phyloP scores from a whole-genome alignment of 2,329 filamentous ascomycete species.

The Xylariaceae sp. region DNA sequence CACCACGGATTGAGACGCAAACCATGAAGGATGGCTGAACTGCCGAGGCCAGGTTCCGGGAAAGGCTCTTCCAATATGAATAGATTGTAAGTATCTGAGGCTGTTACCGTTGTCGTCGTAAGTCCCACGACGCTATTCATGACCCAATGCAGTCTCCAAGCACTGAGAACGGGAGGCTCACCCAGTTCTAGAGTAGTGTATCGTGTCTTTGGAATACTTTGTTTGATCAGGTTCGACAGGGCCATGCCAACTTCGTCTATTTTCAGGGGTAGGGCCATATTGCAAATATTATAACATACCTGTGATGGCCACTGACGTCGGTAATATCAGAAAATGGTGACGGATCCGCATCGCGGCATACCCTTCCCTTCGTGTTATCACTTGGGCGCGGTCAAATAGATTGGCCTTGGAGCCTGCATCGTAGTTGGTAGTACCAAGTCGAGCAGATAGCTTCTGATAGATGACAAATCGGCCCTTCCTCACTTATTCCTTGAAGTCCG shows the following conservation, averaged over 20 bases:
- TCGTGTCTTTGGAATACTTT: too few relatives aligned
- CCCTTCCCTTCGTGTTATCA: conserved; percentile 3
- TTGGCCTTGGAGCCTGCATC: background rate
- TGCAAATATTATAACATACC: too few relatives aligned
- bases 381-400: background rate
- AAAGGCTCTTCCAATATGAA: conserved; percentile 9
- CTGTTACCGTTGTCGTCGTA: conserved; percentile 1
- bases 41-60: conserved; percentile 12
- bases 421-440: background rate
- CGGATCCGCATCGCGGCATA: conserved; percentile 6
- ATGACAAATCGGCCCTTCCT: conserved; percentile 3
- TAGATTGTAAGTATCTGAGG: conserved; percentile 10
- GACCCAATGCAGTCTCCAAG: too few relatives aligned
- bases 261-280: background rate
- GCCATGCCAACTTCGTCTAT: background rate
- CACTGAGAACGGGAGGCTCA: too few relatives aligned
- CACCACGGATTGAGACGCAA: background rate
- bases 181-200: too few relatives aligned
- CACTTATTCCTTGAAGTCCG: background rate
- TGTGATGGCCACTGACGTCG: too few relatives aligned
- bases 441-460: conserved; percentile 1
- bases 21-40: conserved; percentile 3
- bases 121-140: conserved; percentile 6
- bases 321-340: conserved; percentile 11
- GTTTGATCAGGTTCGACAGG: too few relatives aligned